Evolutionary conservation across 495 filamentous ascomycete species (phyloP).

Genomic region (Clavariopsis aquatica): DNA sequence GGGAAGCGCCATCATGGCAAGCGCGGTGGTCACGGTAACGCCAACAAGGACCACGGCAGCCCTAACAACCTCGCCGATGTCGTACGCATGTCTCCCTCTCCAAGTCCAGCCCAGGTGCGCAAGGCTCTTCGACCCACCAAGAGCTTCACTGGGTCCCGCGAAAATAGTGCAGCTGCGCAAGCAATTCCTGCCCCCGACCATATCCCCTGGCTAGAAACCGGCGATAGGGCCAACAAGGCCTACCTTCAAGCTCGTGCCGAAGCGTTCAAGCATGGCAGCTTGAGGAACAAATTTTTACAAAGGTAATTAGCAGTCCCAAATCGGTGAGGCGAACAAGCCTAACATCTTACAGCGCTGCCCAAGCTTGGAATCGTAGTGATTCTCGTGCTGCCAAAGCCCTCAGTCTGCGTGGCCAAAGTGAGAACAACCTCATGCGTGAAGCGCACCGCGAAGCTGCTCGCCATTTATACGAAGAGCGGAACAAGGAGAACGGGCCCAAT

Average conservation of each 20-base stretch:
- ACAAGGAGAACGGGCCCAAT: constrained; percentile 62
- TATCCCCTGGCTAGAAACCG: constrained; percentile 96
- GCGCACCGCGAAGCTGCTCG: constrained; percentile 93
- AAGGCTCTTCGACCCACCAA: constrained; percentile 42
- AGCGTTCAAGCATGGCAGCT: constrained; percentile 92
- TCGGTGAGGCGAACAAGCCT: not conserved
- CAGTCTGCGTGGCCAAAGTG: constrained; percentile 88
- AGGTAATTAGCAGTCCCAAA: constrained; percentile 56
- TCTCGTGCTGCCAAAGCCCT: constrained; percentile 94
- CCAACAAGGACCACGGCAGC: constrained; percentile 58
- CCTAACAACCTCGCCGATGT: constrained; percentile 91
- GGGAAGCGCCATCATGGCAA: constrained; percentile 91
- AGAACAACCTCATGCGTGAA: constrained; percentile 96
- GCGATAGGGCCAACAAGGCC: constrained; percentile 82
- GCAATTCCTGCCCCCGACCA: constrained; percentile 85
- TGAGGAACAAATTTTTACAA: constrained; percentile 96
- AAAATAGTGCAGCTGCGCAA: constrained; percentile 77
- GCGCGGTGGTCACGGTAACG: constrained; percentile 72
- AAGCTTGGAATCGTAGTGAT: constrained; percentile 99
- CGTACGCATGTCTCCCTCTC: constrained; percentile 88
- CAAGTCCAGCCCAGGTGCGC: constrained; percentile 51
- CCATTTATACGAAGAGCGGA: constrained; percentile 90
- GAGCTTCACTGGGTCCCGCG: constrained; percentile 61
- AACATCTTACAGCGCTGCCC: constrained; percentile 69
- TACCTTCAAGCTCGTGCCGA: constrained; percentile 93